A percentile compares a stretch with the other conserved stretches of the same genome.
Evolutionary conservation across 73 alveolate species (phyloP).

Genomic region (Blepharisma stoltei): DNA sequence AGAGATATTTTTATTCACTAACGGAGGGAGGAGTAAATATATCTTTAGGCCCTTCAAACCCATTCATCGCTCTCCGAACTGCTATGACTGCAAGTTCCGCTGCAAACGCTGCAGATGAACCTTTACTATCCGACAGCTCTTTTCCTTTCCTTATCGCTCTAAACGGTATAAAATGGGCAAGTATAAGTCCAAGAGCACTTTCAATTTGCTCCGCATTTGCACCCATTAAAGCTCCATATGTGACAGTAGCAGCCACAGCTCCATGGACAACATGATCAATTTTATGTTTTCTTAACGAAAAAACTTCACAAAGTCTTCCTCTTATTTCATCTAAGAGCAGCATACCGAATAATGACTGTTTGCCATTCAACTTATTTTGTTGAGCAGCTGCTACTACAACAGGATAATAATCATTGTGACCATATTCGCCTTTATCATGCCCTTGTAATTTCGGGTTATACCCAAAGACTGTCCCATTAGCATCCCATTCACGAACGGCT

Average conservation of each 20-base stretch:
- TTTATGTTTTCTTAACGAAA: conserved; percentile 50
- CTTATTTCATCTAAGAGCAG: conserved; percentile 91
- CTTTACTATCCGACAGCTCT: conserved; percentile 56
- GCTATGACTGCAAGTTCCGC: conserved; percentile 71
- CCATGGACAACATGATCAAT: conserved; percentile 97
- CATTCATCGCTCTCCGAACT: conserved; percentile 71
- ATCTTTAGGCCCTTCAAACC: conserved; percentile 84
- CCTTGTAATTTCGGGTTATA: conserved; percentile 72
- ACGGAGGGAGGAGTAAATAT: too few species aligned
- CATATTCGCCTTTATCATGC: conserved; percentile 91
- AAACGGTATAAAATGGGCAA: conserved; percentile 93
- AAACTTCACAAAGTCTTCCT: conserved; percentile 94
- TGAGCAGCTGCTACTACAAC: conserved; percentile 95
- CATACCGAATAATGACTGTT: conserved; percentile 77
- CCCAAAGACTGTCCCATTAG: conserved; percentile 98
- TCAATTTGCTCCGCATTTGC: conserved; percentile 83
- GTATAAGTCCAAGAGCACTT: conserved; percentile 86
- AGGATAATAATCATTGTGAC: conserved; percentile 96
- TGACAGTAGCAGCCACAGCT: conserved; percentile 76
- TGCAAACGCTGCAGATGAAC: conserved; percentile 77
- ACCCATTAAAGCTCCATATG: conserved; percentile 81
- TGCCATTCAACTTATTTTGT: conserved; percentile 41
- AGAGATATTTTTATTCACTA: too few species aligned
- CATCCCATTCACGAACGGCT: conserved; percentile 97
- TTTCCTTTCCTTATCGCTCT: conserved; percentile 95